Conservation (phyloP, 1,139 yeast species). For the Taiozyma sp. region DNA sequence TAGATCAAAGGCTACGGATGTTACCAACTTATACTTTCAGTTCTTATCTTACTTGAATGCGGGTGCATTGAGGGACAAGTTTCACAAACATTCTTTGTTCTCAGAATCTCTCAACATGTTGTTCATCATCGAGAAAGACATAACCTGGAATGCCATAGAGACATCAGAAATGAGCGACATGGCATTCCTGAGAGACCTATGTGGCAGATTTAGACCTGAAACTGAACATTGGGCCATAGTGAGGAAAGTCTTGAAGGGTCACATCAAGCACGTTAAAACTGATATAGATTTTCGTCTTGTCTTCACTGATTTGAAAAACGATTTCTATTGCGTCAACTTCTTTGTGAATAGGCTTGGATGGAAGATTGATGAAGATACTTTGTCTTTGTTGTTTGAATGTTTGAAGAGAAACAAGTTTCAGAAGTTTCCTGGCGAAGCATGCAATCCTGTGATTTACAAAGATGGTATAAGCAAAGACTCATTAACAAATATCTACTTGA, state of each 20-base stretch:
- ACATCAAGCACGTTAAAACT: neutral
- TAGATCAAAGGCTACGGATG: conserved; percentile 5
- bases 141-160: conserved; percentile 13
- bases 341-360: conserved; percentile 8
- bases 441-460: conserved; percentile 6
- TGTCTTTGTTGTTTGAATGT: conserved; percentile 15
- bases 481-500: conserved; percentile 13
- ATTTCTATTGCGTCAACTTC: conserved; percentile 7
- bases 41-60: conserved; percentile 11
- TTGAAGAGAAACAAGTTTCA: conserved; percentile 17
- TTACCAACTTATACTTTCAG: conserved; percentile 10
- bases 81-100: conserved; percentile 9
- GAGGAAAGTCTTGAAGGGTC: conserved; percentile 2
- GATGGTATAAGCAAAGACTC: conserved; percentile 12
- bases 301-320: conserved; percentile 2
- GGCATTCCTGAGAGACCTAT: conserved; percentile 10
- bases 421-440: conserved; percentile 11
- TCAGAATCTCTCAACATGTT: conserved; percentile 17
- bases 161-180: conserved; percentile 9
- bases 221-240: conserved; percentile 11
- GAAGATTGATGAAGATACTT: conserved; percentile 10
- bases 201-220: conserved; percentile 5
- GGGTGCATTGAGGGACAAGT: conserved; percentile 3
- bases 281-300: neutral
- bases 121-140: conserved; percentile 7